Conservation (phyloP, 2,329 filamentous ascomycete genomes). For the Seiridium cupressi region DNA sequence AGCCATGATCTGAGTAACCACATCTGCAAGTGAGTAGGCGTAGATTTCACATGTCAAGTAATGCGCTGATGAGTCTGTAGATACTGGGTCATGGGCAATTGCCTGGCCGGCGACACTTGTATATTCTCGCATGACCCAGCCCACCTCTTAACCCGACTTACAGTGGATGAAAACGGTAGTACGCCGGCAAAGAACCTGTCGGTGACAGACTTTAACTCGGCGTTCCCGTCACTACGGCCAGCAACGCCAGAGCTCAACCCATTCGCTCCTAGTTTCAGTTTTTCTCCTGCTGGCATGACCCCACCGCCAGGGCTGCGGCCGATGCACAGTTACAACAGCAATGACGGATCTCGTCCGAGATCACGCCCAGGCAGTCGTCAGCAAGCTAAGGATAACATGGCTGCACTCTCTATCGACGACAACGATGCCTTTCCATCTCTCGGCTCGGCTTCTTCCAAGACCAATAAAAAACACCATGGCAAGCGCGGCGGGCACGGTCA, state of each 20-base stretch:
- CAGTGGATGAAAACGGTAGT: conserved; percentile 66
- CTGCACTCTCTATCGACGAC: conserved; percentile 81
- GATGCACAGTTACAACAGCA: conserved; percentile 48
- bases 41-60: not conserved
- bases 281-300: conserved; percentile 53
- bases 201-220: conserved; percentile 75
- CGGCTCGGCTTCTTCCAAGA: conserved; percentile 71
- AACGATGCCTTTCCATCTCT: conserved; percentile 93
- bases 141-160: conserved; percentile 78
- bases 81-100: conserved; percentile 96
- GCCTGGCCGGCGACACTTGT: conserved; percentile 88
- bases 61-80: conserved; percentile 42
- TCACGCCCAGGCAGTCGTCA: conserved; percentile 86
- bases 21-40: conserved; percentile 84
- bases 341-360: conserved; percentile 66
- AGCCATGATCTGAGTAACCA: conserved; percentile 95
- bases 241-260: conserved; percentile 56
- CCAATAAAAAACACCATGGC: conserved; percentile 87
- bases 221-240: conserved; percentile 73
- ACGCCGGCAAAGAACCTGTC: conserved; percentile 71
- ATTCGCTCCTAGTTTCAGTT: conserved; percentile 51
- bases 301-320: conserved; percentile 71
- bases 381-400: conserved; percentile 58
- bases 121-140: conserved; percentile 97
- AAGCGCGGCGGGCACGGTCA: conserved; percentile 83